Percentiles rank a stretch among this genome's conserved stretches.
These are phyloP conservation scores for Dioscorea alata DNA, from an alignment of 106 monocot species.

Conservation along the genomic window DNA sequence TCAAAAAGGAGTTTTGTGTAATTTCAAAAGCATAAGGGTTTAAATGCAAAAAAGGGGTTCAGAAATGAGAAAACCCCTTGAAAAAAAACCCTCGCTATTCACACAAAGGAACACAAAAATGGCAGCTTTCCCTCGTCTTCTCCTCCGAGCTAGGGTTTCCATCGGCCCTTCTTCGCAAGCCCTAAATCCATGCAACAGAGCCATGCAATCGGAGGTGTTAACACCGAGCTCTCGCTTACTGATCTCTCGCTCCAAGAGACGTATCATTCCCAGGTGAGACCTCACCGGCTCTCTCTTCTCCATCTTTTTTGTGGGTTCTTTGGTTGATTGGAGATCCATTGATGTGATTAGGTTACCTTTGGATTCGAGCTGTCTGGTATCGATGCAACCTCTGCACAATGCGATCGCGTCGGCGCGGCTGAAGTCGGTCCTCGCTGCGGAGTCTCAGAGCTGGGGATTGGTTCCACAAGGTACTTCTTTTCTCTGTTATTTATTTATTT, in stretches of 20 bases:
- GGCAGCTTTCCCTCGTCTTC: neutral
- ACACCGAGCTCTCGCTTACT: constrained; percentile 9
- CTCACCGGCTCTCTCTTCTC: neutral
- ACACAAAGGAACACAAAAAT: neutral
- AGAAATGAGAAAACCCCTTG: too few species aligned
- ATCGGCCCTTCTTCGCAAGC: neutral
- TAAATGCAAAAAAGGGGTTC: too few species aligned
- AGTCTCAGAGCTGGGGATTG: constrained; percentile 54
- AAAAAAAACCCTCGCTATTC: too few species aligned
- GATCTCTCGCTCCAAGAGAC: constrained; percentile 5
- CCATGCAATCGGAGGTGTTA: neutral
- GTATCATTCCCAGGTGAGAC: constrained; percentile 15
- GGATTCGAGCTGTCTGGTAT: constrained; percentile 24
- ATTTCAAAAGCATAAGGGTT: too few species aligned
- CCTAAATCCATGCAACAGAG: constrained; percentile 7
- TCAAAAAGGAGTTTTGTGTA: too few species aligned
- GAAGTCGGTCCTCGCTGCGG: constrained; percentile 39
- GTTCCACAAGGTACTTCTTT: constrained; percentile 43
- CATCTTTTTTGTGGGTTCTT: neutral
- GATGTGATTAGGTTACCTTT: constrained; percentile 23
- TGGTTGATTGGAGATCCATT: neutral
- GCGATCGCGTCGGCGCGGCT: constrained; percentile 52
- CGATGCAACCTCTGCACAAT: constrained; percentile 57
- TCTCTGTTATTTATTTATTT: neutral
- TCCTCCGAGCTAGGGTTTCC: constrained; percentile 13